A percentile compares a stretch with the other conserved stretches of the same genome.
Conservation (phyloP, 2,329 filamentous ascomycete genomes). For the Huntiella omanensis region DNA sequence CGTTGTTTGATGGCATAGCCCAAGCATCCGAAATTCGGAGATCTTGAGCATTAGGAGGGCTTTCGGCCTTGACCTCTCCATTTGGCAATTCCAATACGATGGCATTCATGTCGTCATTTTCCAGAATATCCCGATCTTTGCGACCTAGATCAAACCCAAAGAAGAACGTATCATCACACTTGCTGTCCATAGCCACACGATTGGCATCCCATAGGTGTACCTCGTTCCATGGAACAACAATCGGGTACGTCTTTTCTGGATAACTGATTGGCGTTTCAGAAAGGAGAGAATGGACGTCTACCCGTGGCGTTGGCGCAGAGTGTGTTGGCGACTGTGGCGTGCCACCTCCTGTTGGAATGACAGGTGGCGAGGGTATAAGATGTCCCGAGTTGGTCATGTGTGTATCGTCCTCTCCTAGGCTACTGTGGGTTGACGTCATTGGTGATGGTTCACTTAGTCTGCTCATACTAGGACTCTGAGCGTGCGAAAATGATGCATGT, state of each 20-base stretch:
- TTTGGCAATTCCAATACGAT: conserved; percentile 27
- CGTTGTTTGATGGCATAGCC: conserved; percentile 5
- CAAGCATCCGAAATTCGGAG: conserved; percentile 7
- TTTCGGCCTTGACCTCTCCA: conserved; percentile 7
- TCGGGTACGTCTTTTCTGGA: conserved; percentile 3
- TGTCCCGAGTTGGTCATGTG: conserved; percentile 12
- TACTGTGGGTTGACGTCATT: conserved; percentile 23
- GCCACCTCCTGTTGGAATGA: neutral
- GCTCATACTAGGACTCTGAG: conserved; percentile 2
- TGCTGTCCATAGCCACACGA: neutral
- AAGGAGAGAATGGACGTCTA: conserved; percentile 49
- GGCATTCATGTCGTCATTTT: conserved; percentile 51
- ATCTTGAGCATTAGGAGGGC: conserved; percentile 9
- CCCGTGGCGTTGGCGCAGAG: conserved; percentile 18
- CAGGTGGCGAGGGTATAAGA: conserved; percentile 11
- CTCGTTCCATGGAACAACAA: conserved; percentile 3
- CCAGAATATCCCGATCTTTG: conserved; percentile 48
- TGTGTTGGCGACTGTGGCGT: neutral
- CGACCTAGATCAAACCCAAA: conserved; percentile 57
- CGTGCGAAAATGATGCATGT: conserved; percentile 4
- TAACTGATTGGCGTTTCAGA: conserved; percentile 24
- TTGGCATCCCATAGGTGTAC: conserved; percentile 4
- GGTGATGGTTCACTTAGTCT: conserved; percentile 16
- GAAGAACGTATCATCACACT: conserved; percentile 23
- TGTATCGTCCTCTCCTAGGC: conserved; percentile 21